Conservation (phyloP, 169 alveolate species). For the Plasmodium reichenowi region DNA sequence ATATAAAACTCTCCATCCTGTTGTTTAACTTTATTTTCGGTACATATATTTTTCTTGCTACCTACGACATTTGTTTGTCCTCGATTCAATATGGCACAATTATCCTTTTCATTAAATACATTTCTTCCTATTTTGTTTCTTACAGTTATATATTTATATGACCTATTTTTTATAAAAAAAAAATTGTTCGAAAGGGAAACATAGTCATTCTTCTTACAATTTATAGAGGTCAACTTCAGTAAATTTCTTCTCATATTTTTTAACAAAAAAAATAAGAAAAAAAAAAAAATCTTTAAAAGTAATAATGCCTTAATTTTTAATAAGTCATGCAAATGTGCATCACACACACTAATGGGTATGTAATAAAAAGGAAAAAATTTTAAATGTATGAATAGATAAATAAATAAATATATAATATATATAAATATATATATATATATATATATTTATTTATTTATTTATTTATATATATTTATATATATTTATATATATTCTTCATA, state of each 20-base stretch:
- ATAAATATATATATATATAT: too few relatives aligned
- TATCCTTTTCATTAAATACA: slow-evolving; percentile 5
- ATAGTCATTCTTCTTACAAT: background rate
- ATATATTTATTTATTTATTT: too few relatives aligned
- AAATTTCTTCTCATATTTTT: slow-evolving; percentile 32
- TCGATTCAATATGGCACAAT: background rate
- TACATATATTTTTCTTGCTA: background rate
- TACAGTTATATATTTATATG: background rate
- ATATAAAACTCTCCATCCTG: background rate
- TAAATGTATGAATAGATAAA: too few relatives aligned
- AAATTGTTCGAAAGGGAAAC: slow-evolving; percentile 1
- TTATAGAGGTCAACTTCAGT: slow-evolving; percentile 6
- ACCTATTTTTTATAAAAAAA: slow-evolving; percentile 8
- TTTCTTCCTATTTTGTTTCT: background rate
- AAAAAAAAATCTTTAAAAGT: slow-evolving; percentile 11
- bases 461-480: too few relatives aligned
- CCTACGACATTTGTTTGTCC: background rate
- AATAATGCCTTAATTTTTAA: slow-evolving; percentile 8
- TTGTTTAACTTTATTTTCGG: slow-evolving; percentile 15
- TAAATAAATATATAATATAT: too few relatives aligned
- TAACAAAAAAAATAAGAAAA: slow-evolving; percentile 12
- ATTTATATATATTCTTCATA: too few relatives aligned
- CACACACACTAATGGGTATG: too few relatives aligned
- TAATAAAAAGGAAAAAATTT: too few relatives aligned
- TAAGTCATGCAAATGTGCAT: too few relatives aligned